phyloP scores from a whole-genome alignment of 768 basidiomycete species.

The Auricularia sp. region DNA sequence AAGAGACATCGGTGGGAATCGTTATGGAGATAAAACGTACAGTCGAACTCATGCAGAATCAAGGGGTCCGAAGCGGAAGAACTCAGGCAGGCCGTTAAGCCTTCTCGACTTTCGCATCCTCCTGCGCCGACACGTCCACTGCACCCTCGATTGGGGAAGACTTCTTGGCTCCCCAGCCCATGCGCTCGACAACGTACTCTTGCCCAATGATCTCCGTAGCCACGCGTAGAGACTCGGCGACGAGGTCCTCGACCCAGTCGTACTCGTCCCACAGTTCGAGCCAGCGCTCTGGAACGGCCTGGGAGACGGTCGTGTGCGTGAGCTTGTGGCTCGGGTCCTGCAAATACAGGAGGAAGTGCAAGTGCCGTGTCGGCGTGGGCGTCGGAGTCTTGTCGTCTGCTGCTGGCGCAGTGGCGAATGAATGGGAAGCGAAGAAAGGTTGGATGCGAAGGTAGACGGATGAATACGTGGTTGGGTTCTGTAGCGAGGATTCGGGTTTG shows the following conservation, averaged over 20 bases:
- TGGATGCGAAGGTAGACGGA: constrained; percentile 91
- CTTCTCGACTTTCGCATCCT: background rate
- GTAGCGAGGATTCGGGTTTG: constrained; percentile 21
- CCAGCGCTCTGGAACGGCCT: constrained; percentile 79
- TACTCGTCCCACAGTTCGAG: constrained; percentile 76
- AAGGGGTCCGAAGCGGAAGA: no score
- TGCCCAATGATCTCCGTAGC: constrained; percentile 88
- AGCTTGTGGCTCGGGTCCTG: constrained; percentile 75
- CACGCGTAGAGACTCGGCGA: constrained; percentile 77
- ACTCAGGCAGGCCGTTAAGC: no score
- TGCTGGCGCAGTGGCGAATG: constrained; percentile 28
- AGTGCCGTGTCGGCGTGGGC: constrained; percentile 28
- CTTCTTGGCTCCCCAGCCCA: constrained; percentile 51
- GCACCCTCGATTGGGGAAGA: background rate
- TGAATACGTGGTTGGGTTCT: constrained; percentile 71
- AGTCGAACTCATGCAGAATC: no score
- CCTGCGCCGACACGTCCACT: background rate
- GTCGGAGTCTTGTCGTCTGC: constrained; percentile 18
- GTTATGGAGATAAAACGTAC: no score
- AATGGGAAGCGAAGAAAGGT: constrained; percentile 58
- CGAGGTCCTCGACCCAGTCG: constrained; percentile 92
- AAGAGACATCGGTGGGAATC: no score
- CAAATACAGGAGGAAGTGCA: constrained; percentile 64
- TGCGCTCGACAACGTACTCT: constrained; percentile 76
- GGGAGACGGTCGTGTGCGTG: constrained; percentile 67